Percentiles rank a stretch among this genome's conserved stretches.
These are phyloP conservation scores for Ascochyta clinopodiicola DNA, from an alignment of 2,329 filamentous ascomycete genomes.

Conservation along the genomic window DNA sequence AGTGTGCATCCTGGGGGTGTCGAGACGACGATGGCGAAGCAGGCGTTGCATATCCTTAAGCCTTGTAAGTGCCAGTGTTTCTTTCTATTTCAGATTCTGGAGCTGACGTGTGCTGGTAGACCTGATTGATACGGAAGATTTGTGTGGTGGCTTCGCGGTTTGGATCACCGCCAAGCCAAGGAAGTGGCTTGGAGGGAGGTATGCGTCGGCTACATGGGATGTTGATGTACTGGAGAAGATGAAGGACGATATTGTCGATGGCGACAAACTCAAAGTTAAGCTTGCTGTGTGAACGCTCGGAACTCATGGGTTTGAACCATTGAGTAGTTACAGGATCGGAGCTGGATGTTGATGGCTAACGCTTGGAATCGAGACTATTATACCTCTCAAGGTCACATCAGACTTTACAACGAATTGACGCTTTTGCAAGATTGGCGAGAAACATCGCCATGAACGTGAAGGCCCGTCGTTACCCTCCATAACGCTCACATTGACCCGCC, in stretches of 20 bases:
- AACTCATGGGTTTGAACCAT: no score
- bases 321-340: no score
- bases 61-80: neutral
- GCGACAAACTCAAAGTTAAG: conserved; percentile 5
- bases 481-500: no score
- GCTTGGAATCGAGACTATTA: no score
- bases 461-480: no score
- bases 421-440: no score
- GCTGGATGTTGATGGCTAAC: no score
- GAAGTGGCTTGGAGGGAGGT: conserved; percentile 31
- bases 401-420: no score
- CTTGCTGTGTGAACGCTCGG: neutral
- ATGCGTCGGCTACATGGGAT: conserved; percentile 28
- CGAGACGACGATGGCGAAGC: conserved; percentile 23
- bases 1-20: conserved; percentile 40
- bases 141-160: conserved; percentile 20
- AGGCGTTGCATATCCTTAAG: conserved; percentile 3
- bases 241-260: conserved; percentile 29
- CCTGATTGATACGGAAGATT: conserved; percentile 14
- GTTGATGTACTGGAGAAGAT: conserved; percentile 27
- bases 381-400: no score
- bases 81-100: neutral
- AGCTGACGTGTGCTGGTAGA: neutral
- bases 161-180: conserved; percentile 31
- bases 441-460: no score